Percentiles rank a stretch among this genome's conserved stretches.
Conservation (phyloP, 306 rosid genomes). For the Acacia confusa region DNA sequence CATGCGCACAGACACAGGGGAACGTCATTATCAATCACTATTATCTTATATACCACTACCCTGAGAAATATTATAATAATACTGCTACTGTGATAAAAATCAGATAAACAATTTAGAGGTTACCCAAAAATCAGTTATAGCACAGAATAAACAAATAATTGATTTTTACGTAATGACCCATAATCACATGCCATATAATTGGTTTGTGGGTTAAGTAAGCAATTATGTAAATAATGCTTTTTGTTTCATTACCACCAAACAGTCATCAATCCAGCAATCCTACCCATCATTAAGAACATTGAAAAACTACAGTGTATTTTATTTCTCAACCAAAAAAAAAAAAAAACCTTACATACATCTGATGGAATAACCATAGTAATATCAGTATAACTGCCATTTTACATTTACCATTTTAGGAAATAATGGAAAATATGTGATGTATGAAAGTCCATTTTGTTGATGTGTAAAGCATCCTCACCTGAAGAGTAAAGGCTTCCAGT, state of each 20-base stretch:
- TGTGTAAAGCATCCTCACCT: constrained; percentile 57
- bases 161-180: not conserved
- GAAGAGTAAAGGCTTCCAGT: constrained; percentile 85
- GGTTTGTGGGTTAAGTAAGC: not conserved
- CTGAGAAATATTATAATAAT: constrained; percentile 2
- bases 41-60: constrained; percentile 19
- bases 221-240: not conserved
- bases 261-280: not conserved
- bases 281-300: not conserved
- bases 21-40: not conserved
- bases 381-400: not conserved
- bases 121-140: not conserved
- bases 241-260: not conserved
- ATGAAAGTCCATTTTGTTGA: constrained; percentile 15
- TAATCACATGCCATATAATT: not conserved
- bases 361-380: not conserved
- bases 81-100: not conserved
- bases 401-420: not conserved
- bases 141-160: not conserved
- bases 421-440: not conserved
- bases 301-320: constrained; percentile 4
- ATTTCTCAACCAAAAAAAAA: constrained; percentile 17
- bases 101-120: not conserved
- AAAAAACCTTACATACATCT: not conserved
- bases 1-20: not conserved